Percentiles rank a stretch among this genome's conserved stretches.
Evolutionary conservation across 2,329 filamentous ascomycete genomes (phyloP).

Genomic region (Xylaria hypoxylon): DNA sequence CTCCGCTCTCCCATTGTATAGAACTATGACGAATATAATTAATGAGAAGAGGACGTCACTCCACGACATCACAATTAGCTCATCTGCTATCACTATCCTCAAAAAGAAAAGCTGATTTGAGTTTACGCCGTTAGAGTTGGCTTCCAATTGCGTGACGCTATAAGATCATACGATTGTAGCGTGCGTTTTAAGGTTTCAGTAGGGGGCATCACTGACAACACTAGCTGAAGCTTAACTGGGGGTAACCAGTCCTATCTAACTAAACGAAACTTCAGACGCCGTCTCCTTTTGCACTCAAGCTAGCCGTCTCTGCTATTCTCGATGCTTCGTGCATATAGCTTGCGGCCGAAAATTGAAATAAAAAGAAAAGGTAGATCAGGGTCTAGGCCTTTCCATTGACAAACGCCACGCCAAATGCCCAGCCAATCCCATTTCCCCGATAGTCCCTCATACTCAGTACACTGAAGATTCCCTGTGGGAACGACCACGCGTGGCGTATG

Average conservation of each 20-base stretch:
- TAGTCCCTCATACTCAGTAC: constrained; percentile 11
- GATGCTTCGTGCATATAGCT: background rate
- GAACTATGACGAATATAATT: background rate
- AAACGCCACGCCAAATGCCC: constrained; percentile 33
- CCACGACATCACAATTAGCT: too few relatives aligned
- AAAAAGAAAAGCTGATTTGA: background rate
- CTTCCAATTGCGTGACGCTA: background rate
- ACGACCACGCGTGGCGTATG: constrained; percentile 12
- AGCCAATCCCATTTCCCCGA: constrained; percentile 6
- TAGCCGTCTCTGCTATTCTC: background rate
- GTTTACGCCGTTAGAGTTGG: background rate
- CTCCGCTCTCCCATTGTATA: background rate
- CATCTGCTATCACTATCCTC: too few relatives aligned
- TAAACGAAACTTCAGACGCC: constrained; percentile 4
- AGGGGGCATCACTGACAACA: constrained; percentile 11
- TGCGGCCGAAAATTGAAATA: background rate
- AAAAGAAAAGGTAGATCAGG: constrained; percentile 1
- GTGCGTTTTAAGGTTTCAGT: background rate
- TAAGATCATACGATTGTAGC: background rate
- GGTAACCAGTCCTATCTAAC: background rate
- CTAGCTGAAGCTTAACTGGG: constrained; percentile 13
- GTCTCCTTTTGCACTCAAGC: background rate
- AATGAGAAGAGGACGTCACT: too few relatives aligned
- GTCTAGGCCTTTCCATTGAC: constrained; percentile 12
- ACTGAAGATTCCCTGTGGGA: background rate